Conservation (phyloP, 2,329 filamentous ascomycete genomes). For the Claviceps sp. region DNA sequence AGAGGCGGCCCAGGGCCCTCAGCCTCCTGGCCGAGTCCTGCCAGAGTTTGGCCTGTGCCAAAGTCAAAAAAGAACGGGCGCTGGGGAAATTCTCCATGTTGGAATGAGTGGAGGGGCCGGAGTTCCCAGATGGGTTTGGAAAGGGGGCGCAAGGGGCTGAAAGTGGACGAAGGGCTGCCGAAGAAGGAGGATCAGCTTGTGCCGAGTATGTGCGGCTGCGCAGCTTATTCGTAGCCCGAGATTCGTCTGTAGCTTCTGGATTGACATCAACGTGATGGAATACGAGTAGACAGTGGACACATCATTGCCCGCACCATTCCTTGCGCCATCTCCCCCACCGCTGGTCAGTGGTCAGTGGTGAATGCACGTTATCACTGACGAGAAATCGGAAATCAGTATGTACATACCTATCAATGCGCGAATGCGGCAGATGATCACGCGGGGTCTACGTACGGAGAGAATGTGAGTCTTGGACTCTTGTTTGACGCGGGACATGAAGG, state of each 20-base stretch:
- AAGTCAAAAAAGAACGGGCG: background rate
- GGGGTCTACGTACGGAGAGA: background rate
- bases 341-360: too few species aligned
- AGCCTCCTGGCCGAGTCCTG: background rate
- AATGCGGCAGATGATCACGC: background rate
- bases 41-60: background rate
- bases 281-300: background rate
- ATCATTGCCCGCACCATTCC: too few species aligned
- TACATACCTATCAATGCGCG: background rate
- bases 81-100: background rate
- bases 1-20: background rate
- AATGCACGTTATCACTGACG: background rate
- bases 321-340: too few species aligned
- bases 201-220: too few species aligned
- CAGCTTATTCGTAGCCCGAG: background rate
- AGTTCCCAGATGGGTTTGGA: background rate
- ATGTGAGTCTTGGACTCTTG: too few species aligned
- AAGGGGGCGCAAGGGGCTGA: background rate
- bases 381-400: background rate
- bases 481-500: too few species aligned
- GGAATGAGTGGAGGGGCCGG: background rate
- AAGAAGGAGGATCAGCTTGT: too few species aligned
- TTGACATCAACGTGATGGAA: background rate
- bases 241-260: background rate
- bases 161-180: background rate